Evolutionary conservation across 2,329 filamentous ascomycete genomes (phyloP).

Genomic region (Colletotrichum godetiae): DNA sequence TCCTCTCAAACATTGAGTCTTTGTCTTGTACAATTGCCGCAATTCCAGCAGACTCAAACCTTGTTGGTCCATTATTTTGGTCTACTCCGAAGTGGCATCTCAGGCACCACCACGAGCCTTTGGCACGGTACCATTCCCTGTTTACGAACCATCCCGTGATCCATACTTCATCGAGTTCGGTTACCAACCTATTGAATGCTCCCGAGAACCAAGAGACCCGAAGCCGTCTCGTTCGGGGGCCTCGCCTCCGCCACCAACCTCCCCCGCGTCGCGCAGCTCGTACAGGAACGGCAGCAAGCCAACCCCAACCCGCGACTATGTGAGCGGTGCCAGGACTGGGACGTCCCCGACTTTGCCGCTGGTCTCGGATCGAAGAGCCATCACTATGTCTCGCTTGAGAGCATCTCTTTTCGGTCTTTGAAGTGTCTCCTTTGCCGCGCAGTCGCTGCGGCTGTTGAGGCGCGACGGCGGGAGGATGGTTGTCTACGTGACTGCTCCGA

Average conservation of each 20-base stretch:
- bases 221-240: slow-evolving; percentile 8
- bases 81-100: neutral
- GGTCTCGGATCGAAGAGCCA: slow-evolving; percentile 15
- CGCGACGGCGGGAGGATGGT: neutral
- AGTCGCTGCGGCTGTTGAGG: neutral
- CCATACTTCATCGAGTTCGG: neutral
- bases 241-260: neutral
- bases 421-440: neutral
- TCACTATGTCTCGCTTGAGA: neutral
- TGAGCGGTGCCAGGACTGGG: slow-evolving; percentile 21
- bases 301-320: slow-evolving; percentile 15
- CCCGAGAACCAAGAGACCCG: slow-evolving; percentile 1
- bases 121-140: neutral
- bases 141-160: too few relatives aligned
- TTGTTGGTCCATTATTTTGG: neutral
- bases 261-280: neutral
- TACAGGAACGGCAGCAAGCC: neutral
- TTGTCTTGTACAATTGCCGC: neutral
- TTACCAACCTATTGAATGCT: slow-evolving; percentile 4
- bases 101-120: neutral
- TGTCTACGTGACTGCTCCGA: neutral
- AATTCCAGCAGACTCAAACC: neutral
- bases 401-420: neutral
- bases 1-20: neutral
- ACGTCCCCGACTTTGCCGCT: slow-evolving; percentile 19